Evolutionary conservation across 2,329 filamentous ascomycete genomes (phyloP).

Genomic region (Cladobotryum mycophilum): DNA sequence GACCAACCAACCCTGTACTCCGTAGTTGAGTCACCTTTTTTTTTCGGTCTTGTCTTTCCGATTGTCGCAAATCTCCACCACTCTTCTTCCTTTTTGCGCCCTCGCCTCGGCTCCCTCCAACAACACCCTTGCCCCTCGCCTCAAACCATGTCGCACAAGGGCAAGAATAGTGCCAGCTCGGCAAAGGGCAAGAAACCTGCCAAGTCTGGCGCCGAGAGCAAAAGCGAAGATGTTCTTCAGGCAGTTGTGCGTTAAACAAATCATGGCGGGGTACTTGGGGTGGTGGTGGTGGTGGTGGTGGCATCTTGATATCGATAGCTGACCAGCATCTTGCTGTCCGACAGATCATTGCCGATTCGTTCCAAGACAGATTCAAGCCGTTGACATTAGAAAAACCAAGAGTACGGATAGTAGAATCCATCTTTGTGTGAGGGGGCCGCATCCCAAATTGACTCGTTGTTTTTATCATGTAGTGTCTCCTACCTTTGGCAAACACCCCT

Average conservation of each 20-base stretch:
- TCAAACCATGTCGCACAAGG: slow-evolving; percentile 40
- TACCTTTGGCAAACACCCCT: slow-evolving; percentile 87
- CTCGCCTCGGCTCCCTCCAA: slow-evolving; percentile 14
- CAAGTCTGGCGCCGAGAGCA: slow-evolving; percentile 46
- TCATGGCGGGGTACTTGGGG: slow-evolving; percentile 22
- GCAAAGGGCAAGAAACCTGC: slow-evolving; percentile 48
- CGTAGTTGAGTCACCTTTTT: slow-evolving; percentile 23
- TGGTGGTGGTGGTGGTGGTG: not conserved
- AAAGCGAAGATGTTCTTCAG: slow-evolving; percentile 53
- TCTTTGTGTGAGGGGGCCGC: not conserved
- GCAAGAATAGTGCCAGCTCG: slow-evolving; percentile 32
- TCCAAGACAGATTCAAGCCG: slow-evolving; percentile 84
- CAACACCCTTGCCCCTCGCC: slow-evolving; percentile 1
- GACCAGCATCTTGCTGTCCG: not conserved
- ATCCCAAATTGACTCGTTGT: not conserved
- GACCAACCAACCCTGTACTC: slow-evolving; percentile 12
- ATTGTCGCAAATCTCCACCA: slow-evolving; percentile 14
- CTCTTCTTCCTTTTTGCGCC: slow-evolving; percentile 13
- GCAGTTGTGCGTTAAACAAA: slow-evolving; percentile 41
- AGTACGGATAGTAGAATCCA: slow-evolving; percentile 38
- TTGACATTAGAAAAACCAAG: slow-evolving; percentile 85
- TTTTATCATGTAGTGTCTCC: slow-evolving; percentile 67
- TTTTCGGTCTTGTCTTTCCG: slow-evolving; percentile 6
- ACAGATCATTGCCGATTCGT: slow-evolving; percentile 86
- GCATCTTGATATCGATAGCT: not conserved